These are phyloP conservation scores for Tricholoma flavovirens DNA, from an alignment of 768 basidiomycete genomes.

Conservation along the genomic window DNA sequence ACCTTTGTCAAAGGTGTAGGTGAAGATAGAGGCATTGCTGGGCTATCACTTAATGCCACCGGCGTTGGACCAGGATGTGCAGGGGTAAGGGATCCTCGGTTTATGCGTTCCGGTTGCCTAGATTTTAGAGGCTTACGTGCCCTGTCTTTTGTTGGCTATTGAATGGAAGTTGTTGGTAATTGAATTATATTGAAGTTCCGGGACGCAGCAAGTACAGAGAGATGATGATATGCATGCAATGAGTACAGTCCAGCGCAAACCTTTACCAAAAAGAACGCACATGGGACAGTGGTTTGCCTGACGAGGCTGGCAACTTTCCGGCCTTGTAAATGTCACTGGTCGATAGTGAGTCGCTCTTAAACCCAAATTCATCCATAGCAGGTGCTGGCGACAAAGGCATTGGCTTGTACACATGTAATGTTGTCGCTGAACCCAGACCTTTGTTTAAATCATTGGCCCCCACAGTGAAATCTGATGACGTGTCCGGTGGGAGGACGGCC, in stretches of 20 bases:
- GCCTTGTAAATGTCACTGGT: conserved; percentile 12
- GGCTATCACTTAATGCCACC: background rate
- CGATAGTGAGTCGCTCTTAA: conserved; percentile 25
- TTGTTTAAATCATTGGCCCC: conserved; percentile 20
- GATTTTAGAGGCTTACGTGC: conserved; percentile 61
- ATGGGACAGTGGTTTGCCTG: conserved; percentile 71
- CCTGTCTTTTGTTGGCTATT: conserved; percentile 70
- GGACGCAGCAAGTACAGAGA: conserved; percentile 22
- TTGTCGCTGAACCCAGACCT: conserved; percentile 68
- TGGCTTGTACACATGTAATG: conserved; percentile 58
- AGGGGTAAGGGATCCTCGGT: background rate
- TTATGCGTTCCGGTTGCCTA: conserved; percentile 17
- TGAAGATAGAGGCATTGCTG: background rate
- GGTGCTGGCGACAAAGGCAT: conserved; percentile 39
- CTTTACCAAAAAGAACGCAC: conserved; percentile 79
- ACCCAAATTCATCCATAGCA: conserved; percentile 44
- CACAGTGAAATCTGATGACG: conserved; percentile 1
- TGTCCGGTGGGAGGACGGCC: conserved; percentile 2
- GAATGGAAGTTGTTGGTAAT: conserved; percentile 15
- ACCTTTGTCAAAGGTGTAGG: background rate
- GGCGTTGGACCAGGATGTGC: background rate
- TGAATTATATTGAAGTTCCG: conserved; percentile 11
- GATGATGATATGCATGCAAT: conserved; percentile 22
- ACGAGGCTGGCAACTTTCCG: conserved; percentile 36
- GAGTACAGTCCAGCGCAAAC: conserved; percentile 35